Conservation (phyloP, 257 asterid genomes). For the Plectranthus barbatus region DNA sequence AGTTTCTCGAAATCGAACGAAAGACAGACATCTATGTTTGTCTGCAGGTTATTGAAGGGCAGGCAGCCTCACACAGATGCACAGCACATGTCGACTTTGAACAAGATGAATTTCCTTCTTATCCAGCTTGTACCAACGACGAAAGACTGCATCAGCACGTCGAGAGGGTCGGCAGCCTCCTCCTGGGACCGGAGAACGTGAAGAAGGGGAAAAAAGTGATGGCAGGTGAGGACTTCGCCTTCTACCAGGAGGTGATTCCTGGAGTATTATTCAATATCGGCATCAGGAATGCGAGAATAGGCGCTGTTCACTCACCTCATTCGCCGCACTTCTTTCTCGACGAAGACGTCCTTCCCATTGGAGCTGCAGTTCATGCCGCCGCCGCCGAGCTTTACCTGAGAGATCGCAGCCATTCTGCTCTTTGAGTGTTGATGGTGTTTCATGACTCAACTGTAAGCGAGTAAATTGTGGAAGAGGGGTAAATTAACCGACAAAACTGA, state of each 20-base stretch:
- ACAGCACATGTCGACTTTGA: slow-evolving; percentile 46
- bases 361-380: slow-evolving; percentile 50
- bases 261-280: slow-evolving; percentile 58
- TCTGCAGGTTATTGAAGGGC: slow-evolving; percentile 60
- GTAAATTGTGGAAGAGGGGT: too few relatives aligned
- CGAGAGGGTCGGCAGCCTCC: slow-evolving; percentile 44
- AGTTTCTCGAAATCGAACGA: too few relatives aligned
- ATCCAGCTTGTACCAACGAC: slow-evolving; percentile 70
- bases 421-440: not conserved
- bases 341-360: slow-evolving; percentile 66
- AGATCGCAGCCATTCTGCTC: slow-evolving; percentile 13
- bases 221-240: slow-evolving; percentile 89
- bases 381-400: slow-evolving; percentile 26
- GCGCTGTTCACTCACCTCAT: slow-evolving; percentile 58
- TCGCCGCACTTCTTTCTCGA: slow-evolving; percentile 79
- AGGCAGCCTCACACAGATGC: slow-evolving; percentile 61
- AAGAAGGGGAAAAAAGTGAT: slow-evolving; percentile 36
- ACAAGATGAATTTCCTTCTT: slow-evolving; percentile 38
- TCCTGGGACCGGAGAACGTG: slow-evolving; percentile 49
- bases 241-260: slow-evolving; percentile 67
- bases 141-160: slow-evolving; percentile 46
- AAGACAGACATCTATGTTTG: not conserved
- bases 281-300: slow-evolving; percentile 53
- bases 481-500: too few relatives aligned
- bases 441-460: not conserved